Evolutionary conservation across 108 stramenopile genomes (phyloP).

Genomic region (Cyclostephanos tholiformis): DNA sequence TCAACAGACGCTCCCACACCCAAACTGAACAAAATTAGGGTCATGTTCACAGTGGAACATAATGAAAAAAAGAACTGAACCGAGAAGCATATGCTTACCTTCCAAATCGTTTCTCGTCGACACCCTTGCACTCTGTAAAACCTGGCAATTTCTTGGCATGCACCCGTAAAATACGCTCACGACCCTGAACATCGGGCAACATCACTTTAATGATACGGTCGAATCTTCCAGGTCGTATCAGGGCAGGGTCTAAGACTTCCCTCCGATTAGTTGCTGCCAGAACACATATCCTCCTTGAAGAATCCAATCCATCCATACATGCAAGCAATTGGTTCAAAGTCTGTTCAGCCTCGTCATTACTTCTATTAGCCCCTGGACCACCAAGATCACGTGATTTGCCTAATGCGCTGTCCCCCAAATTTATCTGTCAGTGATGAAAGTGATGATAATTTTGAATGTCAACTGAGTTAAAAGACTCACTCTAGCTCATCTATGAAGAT

Average conservation of each 20-base stretch:
- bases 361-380: slow-evolving; percentile 49
- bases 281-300: slow-evolving; percentile 72
- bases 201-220: slow-evolving; percentile 89
- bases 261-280: slow-evolving; percentile 87
- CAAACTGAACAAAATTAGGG: slow-evolving; percentile 22
- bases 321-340: slow-evolving; percentile 87
- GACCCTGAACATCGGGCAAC: slow-evolving; percentile 80
- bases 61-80: background rate
- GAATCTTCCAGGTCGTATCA: slow-evolving; percentile 93
- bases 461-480: background rate
- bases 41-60: background rate
- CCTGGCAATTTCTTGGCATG: slow-evolving; percentile 84
- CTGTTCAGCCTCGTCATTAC: slow-evolving; percentile 89
- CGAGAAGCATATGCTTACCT: slow-evolving; percentile 10
- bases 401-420: slow-evolving; percentile 43
- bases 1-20: slow-evolving; percentile 68
- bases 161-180: slow-evolving; percentile 86
- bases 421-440: background rate
- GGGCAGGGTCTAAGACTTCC: slow-evolving; percentile 86
- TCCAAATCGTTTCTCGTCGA: slow-evolving; percentile 58
- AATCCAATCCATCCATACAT: slow-evolving; percentile 89
- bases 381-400: slow-evolving; percentile 78
- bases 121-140: slow-evolving; percentile 66
- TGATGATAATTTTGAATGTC: background rate
- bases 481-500: slow-evolving; percentile 91